A percentile compares a stretch with the other conserved stretches of the same genome.
These are phyloP conservation scores for Diplodia seriata DNA, from an alignment of 2,329 filamentous ascomycete species.

Conservation along the genomic window DNA sequence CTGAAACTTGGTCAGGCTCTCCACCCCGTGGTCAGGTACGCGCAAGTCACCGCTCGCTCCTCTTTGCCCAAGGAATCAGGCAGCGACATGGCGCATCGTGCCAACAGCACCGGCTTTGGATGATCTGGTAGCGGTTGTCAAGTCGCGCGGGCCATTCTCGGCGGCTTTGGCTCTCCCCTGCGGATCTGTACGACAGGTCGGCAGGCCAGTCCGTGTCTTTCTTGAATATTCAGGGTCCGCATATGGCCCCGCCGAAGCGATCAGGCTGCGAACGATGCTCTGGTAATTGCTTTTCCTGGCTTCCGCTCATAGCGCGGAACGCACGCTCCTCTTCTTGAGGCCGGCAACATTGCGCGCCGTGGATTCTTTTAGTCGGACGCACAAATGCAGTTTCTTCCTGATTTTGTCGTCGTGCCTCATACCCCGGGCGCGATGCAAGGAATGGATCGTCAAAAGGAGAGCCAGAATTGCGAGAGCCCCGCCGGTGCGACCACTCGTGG, in stretches of 20 bases:
- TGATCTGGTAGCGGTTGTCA: not conserved
- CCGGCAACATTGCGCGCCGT: not conserved
- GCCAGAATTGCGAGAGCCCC: conserved; percentile 9
- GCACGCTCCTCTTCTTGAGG: not conserved
- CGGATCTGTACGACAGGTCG: conserved; percentile 5
- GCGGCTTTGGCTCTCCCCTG: not conserved
- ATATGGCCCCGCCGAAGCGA: conserved; percentile 5
- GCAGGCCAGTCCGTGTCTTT: not conserved
- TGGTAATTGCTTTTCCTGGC: not conserved
- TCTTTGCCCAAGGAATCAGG: not conserved
- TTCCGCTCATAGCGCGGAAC: not conserved
- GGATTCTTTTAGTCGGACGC: conserved; percentile 3
- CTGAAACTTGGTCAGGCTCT: conserved; percentile 11
- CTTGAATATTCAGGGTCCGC: conserved; percentile 29
- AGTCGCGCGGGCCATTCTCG: conserved; percentile 6
- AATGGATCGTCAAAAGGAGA: conserved; percentile 6
- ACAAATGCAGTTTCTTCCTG: conserved; percentile 17
- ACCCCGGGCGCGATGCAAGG: conserved; percentile 17
- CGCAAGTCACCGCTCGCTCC: not conserved
- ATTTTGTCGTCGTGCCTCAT: conserved; percentile 22
- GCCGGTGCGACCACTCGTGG: conserved; percentile 20
- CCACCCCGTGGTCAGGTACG: conserved; percentile 10
- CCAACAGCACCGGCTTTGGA: not conserved
- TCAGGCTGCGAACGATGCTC: conserved; percentile 7
- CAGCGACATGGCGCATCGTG: conserved; percentile 16